Conservation (phyloP, 2,329 filamentous ascomycete species). For the Cercospora sp. region DNA sequence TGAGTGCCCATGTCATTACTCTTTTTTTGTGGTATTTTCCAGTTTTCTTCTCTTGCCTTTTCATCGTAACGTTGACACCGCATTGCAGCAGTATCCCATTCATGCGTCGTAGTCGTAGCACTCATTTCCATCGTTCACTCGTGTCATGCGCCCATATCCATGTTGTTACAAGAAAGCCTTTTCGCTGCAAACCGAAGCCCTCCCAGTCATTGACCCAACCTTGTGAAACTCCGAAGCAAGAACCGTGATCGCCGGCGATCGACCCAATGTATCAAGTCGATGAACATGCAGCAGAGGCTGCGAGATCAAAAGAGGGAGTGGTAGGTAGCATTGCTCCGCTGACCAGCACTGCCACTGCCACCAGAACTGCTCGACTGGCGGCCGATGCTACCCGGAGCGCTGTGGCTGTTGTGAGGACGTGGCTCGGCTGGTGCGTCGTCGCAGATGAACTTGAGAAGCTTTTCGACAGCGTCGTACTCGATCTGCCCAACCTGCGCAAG, state of each 20-base stretch:
- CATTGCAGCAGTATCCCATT: not conserved
- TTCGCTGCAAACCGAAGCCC: not conserved
- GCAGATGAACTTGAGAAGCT: conserved; percentile 26
- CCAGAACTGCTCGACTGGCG: conserved; percentile 7
- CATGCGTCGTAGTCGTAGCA: not conserved
- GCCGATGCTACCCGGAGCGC: conserved; percentile 12
- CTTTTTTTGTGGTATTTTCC: not conserved
- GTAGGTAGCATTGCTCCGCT: not conserved
- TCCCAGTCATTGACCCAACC: conserved; percentile 1
- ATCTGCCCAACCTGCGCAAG: conserved; percentile 31
- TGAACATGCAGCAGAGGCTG: not conserved
- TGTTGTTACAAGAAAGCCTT: conserved; percentile 1
- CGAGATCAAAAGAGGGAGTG: conserved; percentile 5
- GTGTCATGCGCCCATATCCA: conserved; percentile 1
- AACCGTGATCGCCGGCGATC: conserved; percentile 5
- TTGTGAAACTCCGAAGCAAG: not conserved
- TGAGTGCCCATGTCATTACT: not conserved
- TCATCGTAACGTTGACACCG: not conserved
- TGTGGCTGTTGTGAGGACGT: not conserved
- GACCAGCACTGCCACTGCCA: conserved; percentile 5
- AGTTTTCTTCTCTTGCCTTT: not conserved
- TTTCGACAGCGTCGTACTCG: conserved; percentile 33
- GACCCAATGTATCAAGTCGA: not conserved
- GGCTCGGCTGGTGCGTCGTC: not conserved
- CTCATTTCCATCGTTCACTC: not conserved